Percentiles rank a stretch among this genome's conserved stretches.
phyloP scores from a whole-genome alignment of 1,284 basidiomycete genomes.

The Meripilus lineatus region DNA sequence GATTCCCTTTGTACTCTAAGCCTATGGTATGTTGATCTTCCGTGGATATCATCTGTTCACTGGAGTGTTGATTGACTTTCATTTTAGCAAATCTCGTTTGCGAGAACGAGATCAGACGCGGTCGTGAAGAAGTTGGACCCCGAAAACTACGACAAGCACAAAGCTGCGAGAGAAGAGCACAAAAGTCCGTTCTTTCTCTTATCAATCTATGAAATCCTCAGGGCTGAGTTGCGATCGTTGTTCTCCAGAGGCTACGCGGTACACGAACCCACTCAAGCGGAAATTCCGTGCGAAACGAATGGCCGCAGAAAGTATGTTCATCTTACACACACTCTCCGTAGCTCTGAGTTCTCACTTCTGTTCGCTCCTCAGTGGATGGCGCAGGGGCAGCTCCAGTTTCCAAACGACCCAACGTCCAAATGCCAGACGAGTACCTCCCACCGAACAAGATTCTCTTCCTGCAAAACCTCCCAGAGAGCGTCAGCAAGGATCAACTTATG shows the following conservation, averaged over 20 bases:
- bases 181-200: slow-evolving; percentile 60
- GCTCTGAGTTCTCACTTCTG: neutral
- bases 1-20: slow-evolving; percentile 95
- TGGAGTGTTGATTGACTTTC: slow-evolving; percentile 4
- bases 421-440: slow-evolving; percentile 99
- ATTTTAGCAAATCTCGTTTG: slow-evolving; percentile 88
- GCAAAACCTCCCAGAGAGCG: slow-evolving; percentile 91
- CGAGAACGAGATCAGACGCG: slow-evolving; percentile 83
- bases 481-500: slow-evolving; percentile 86
- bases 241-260: slow-evolving; percentile 65
- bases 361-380: slow-evolving; percentile 56
- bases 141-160: slow-evolving; percentile 70
- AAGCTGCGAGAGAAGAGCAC: slow-evolving; percentile 65
- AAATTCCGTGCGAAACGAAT: slow-evolving; percentile 79
- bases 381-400: slow-evolving; percentile 57
- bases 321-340: neutral
- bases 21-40: slow-evolving; percentile 68
- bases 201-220: neutral
- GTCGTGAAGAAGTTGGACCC: slow-evolving; percentile 75
- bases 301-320: slow-evolving; percentile 64
- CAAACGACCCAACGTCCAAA: slow-evolving; percentile 82
- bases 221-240: slow-evolving; percentile 1
- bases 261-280: slow-evolving; percentile 81
- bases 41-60: slow-evolving; percentile 1
- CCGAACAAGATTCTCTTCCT: slow-evolving; percentile 99